Evolutionary conservation across 345 rosid genomes (phyloP), one percentile per base, ranked within the genome.

Genomic region (Citrus unshiu): DNA sequence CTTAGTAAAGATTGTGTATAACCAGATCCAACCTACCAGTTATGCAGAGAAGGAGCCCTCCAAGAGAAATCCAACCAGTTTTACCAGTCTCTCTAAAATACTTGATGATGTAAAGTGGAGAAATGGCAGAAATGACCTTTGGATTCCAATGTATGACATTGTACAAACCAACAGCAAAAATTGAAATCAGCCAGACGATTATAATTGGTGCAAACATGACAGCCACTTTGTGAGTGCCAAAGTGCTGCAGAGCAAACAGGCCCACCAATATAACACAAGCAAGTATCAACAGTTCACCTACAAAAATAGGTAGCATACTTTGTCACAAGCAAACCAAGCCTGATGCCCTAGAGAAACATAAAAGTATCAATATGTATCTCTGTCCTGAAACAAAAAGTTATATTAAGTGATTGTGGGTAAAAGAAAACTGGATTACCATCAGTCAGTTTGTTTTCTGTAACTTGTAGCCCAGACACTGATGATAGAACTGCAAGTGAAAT

Each of bases 21-120:
- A 70, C 51, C 67, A 59, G 78, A 83, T 80, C 71, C 67, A 80
- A 85, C 89, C 70, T 88, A 95, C 98, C 98, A 78, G 94, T 88
- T 81, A 93, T 88, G 64, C 88, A 89, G 72, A 95, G 98, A 82
- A 95, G 94, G 80, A 95, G 75, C 62, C 98, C 98, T 77, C 98
- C 98, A 62, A 95, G 97, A 79, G 98, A 95, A 84, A 93, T 86
- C 98, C 98, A 95, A 76, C 98, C 98, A 77, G 93, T 91, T 84
- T 81, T 87, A 61, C 98, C 97, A 68, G 91, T 89, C 83, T 80
- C 76, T 49, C 62, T 76, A 82, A 95, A 95, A 90, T 89, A 93
- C 76, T 85, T 91, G 82, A 92, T 82, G 72, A 95, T 88, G 79
- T 93, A 93, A 84, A 79, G 70, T 14, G 98, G 98, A 58, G 97